Evolutionary conservation across 176 grass and related monocot species (phyloP).

Genomic region (Oryza australiensis): DNA sequence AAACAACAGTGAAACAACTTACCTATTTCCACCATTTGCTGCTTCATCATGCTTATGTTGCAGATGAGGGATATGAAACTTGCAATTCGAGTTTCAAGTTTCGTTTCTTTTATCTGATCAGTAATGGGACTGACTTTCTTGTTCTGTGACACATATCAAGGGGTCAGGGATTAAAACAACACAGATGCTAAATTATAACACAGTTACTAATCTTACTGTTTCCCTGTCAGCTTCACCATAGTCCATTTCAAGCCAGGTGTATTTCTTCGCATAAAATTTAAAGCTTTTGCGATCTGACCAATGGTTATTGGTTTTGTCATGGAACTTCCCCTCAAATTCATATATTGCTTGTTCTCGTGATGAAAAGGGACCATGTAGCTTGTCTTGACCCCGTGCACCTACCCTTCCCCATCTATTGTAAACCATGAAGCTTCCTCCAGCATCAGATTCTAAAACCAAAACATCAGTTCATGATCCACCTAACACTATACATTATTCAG

Average conservation of each 20-base stretch:
- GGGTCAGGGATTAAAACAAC: conserved; percentile 31
- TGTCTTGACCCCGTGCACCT: conserved; percentile 78
- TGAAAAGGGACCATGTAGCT: conserved; percentile 65
- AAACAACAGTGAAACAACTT: conserved; percentile 28
- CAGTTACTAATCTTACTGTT: conserved; percentile 52
- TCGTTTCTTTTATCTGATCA: conserved; percentile 65
- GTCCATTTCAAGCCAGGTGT: conserved; percentile 95
- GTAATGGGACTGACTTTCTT: conserved; percentile 42
- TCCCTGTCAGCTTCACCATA: conserved; percentile 67
- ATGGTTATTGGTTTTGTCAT: conserved; percentile 73
- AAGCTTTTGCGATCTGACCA: conserved; percentile 73
- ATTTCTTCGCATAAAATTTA: conserved; percentile 52
- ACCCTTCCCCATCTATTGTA: conserved; percentile 98
- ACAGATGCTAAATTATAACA: conserved; percentile 25
- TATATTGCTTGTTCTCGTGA: conserved; percentile 50
- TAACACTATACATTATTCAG: conserved; percentile 16
- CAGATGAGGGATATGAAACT: conserved; percentile 91
- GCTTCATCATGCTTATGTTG: conserved; percentile 97
- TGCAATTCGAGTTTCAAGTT: conserved; percentile 72
- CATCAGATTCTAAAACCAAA: conserved; percentile 77
- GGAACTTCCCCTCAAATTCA: conserved; percentile 80
- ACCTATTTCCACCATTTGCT: conserved; percentile 99
- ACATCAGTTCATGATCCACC: conserved; percentile 12
- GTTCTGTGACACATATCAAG: conserved; percentile 35
- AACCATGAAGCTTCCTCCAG: conserved; percentile 74